Evolutionary conservation across 1,284 basidiomycete genomes (phyloP), one percentile per base, ranked within the genome.

Genomic region (Rhodofomes roseus): DNA sequence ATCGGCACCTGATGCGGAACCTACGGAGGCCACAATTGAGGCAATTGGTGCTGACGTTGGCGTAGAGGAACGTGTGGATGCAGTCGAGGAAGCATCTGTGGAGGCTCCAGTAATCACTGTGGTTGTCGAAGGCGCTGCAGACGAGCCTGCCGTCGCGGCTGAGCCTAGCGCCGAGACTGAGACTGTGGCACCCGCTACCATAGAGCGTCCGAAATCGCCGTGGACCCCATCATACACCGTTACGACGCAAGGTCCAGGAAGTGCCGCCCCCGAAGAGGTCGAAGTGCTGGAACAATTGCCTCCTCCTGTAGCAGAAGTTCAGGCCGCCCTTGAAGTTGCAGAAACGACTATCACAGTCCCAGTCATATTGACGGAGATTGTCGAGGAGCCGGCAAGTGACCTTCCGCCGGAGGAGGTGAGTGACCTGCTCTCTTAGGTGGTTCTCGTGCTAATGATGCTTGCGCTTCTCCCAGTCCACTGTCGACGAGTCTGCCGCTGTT

Each of bases 161-260:
- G 48, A 54, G 48, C 29, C 25, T 9, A 16, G 31, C 44, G 23
- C 40, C 53, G 44, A 2, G 1, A 18, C 29, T 7, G 62, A 54
- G 18, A n/a, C 37, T 11, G 22, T 43, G 14, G 18, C 37, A n/a
- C 23, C 34, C 20, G 58, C 41, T 3, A 3, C 27, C 27, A 50
- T 61, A 18, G 70, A 74, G 41, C 65, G 72, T 40, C 74, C 74
- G n/a, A 74, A 72, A 63, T 74, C 74, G 8, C 77, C 76, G 4
- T 79, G 76, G 76, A 77, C 75, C 7, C 75, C 77, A 2, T 78
- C 77, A 2, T 79, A 79, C 66, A 75, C 71, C 54, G 77, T 79
- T 27, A 72, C 65, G 12, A 70, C 55, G 23, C 76, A 76, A 65
- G 77, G 76, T 39, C 70, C 73, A 31, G 71, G 69, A 36, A 55